Conservation (phyloP, 176 grass and related monocot species). For the Oropetium thomaeum region DNA sequence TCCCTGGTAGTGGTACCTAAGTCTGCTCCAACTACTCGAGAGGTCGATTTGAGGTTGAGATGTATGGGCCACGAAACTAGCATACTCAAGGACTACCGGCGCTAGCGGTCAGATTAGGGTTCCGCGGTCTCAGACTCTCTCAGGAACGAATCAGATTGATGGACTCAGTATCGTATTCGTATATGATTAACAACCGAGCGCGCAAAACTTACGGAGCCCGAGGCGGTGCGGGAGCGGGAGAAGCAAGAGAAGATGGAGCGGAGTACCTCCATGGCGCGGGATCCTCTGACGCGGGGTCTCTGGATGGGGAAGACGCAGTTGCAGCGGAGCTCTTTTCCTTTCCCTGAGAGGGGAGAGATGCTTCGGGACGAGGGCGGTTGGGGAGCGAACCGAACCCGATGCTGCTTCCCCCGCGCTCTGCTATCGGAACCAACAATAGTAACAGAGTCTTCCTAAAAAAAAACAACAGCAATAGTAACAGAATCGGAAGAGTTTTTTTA, state of each 20-base stretch:
- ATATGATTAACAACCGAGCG: background rate
- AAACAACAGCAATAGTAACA: too few species aligned
- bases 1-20: background rate
- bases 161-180: background rate
- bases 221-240: slow-evolving; percentile 24
- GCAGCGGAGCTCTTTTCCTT: too few species aligned
- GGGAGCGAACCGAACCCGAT: background rate
- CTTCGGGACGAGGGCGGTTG: background rate
- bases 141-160: background rate
- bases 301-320: background rate
- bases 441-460: too few species aligned
- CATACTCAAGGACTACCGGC: background rate
- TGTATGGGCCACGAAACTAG: background rate
- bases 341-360: background rate
- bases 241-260: slow-evolving; percentile 49
- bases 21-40: background rate
- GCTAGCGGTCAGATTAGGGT: background rate
- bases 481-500: too few species aligned
- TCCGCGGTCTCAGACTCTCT: background rate
- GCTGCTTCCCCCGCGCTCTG: too few species aligned
- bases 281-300: background rate
- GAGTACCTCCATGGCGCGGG: slow-evolving; percentile 48
- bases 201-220: slow-evolving; percentile 19
- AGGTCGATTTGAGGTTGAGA: background rate
- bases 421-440: too few species aligned